Conservation (phyloP, 2,329 filamentous ascomycete species). For the Graphilbum fragrans region DNA sequence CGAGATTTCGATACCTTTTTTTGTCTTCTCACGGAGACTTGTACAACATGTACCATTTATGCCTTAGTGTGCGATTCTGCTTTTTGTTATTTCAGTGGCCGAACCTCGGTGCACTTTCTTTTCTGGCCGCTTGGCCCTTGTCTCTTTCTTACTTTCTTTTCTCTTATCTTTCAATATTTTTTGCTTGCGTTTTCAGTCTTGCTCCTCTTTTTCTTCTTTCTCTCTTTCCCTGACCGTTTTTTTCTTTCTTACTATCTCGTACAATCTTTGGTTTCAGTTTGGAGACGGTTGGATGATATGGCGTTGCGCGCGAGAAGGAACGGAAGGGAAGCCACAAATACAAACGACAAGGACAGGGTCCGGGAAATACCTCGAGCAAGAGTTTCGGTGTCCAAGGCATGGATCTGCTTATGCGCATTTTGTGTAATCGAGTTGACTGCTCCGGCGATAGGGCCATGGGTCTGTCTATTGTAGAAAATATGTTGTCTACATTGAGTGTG, state of each 20-base stretch:
- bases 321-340: not conserved
- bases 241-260: conserved; percentile 1
- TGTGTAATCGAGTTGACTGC: too few species aligned
- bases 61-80: not conserved
- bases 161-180: not conserved
- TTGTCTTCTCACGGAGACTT: not conserved
- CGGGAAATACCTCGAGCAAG: not conserved
- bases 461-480: too few species aligned
- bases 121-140: not conserved
- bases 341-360: not conserved
- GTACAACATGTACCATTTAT: too few species aligned
- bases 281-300: not conserved
- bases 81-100: too few species aligned
- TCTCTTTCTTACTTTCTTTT: not conserved
- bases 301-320: not conserved
- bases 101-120: not conserved
- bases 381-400: too few species aligned
- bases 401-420: too few species aligned
- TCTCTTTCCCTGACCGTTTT: not conserved
- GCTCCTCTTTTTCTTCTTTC: not conserved
- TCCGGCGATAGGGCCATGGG: too few species aligned
- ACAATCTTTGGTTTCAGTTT: conserved; percentile 4
- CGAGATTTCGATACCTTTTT: not conserved
- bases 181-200: not conserved
- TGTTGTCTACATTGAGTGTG: too few species aligned